These are phyloP conservation scores for Pleurozium schreberi DNA, from an alignment of 225 moss, liverwort and hornwort species.

Conservation along the genomic window DNA sequence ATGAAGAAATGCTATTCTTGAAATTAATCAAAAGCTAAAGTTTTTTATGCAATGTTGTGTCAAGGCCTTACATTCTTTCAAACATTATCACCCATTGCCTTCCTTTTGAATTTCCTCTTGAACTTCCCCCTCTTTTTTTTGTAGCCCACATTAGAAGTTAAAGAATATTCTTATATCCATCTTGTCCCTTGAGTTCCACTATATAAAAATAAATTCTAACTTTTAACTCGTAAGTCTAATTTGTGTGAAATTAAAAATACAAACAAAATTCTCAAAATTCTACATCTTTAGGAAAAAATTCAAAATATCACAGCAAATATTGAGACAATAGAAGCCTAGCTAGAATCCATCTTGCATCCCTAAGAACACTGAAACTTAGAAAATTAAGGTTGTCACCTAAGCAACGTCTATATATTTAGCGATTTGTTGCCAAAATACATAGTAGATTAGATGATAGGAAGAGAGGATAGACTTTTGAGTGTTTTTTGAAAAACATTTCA, in stretches of 20 bases:
- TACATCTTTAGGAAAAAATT: background rate
- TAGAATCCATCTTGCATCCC: accelerated
- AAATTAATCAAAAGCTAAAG: background rate
- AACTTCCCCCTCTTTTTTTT: accelerated
- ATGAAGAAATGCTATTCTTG: background rate
- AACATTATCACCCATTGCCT: accelerated
- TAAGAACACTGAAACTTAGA: accelerated
- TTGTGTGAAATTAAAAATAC: background rate
- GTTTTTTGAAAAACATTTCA: background rate
- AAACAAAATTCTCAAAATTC: accelerated
- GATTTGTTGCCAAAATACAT: background rate
- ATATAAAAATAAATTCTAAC: background rate
- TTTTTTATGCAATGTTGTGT: background rate
- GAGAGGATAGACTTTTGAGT: background rate
- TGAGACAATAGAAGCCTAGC: accelerated
- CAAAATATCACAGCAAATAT: accelerated
- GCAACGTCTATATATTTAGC: accelerated
- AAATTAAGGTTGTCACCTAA: accelerated
- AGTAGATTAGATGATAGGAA: background rate
- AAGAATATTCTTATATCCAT: background rate
- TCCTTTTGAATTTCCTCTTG: accelerated
- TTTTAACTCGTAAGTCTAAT: accelerated
- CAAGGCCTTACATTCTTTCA: background rate
- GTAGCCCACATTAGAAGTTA: background rate
- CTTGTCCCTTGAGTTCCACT: accelerated